Conservation (phyloP, 1,284 basidiomycete species). For the Austropuccinia psidii region DNA sequence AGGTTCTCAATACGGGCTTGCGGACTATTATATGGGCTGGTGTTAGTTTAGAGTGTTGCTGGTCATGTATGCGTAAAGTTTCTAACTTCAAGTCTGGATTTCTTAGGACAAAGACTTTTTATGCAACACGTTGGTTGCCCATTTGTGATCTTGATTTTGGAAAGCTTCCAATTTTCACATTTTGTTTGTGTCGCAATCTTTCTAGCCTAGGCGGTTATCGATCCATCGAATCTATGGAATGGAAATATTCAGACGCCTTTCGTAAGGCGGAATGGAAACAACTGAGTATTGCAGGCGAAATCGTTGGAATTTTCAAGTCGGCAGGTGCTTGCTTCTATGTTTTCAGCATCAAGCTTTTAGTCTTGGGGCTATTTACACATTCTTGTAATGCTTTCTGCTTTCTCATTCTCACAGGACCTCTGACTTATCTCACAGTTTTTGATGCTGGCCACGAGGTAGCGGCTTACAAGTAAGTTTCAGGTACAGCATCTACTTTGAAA, state of each 20-base stretch:
- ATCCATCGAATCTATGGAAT: conserved; percentile 26
- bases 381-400: background rate
- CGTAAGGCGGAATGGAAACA: conserved; percentile 13
- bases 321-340: conserved; percentile 1
- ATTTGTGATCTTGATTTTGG: background rate
- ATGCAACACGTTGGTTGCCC: conserved; percentile 28
- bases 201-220: conserved; percentile 21
- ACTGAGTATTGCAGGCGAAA: conserved; percentile 3
- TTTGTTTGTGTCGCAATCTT: background rate
- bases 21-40: conserved; percentile 36
- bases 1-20: conserved; percentile 30
- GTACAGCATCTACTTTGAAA: background rate
- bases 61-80: background rate
- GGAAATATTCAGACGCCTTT: conserved; percentile 21
- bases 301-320: conserved; percentile 9
- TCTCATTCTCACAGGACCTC: conserved; percentile 10
- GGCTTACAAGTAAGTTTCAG: conserved; percentile 25
- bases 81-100: background rate
- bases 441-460: conserved; percentile 30
- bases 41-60: conserved; percentile 5
- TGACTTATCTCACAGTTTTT: conserved; percentile 26
- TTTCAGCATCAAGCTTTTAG: background rate
- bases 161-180: background rate
- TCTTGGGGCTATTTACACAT: background rate
- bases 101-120: conserved; percentile 28